Evolutionary conservation across 2,329 filamentous ascomycete species (phyloP), one percentile per base, ranked within the genome.

Genomic region (Lasiodiplodia citricola): DNA sequence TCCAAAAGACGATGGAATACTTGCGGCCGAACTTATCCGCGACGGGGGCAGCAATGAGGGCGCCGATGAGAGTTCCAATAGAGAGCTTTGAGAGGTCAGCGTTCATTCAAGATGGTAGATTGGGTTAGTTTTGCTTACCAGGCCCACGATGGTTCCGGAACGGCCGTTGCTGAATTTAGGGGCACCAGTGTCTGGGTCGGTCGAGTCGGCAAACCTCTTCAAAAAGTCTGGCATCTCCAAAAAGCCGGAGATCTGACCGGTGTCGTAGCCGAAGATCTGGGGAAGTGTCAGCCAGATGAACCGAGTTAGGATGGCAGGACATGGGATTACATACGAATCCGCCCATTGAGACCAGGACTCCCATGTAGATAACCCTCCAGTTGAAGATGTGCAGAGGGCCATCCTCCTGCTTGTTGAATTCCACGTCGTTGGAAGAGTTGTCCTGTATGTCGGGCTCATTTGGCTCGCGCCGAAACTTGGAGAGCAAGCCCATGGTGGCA

Each of bases 11-110:
- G 72, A 92, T 91, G 21, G 87, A 87, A 47, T 86, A 79, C 38
- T 87, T 85, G 16, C 90, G 87, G 28, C 90, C 90, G 57, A 91
- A 82, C 3, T 79, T 80, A 70, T 91, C 89, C 47, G 88, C 87
- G 50, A 91, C 80, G 31, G 86, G 87, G 11, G 88, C 83, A 37
- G 81, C 80, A 35, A 81, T 78, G 2, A 94, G 82, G 6, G 91
- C 87, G 35, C 92, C 91, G 70, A 93, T 88, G 76, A 94, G 92
- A 7, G 91, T 93, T 37, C 91, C 91, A 25, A 90, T 90, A 0
- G 60, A 64, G 3, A 64, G 60, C 60, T 64, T 64, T 38, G 11
- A n/a, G 37, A 7, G 10, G 47, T 64, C 25, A 64, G 60, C 10
- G 37, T 90, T 16, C 16, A 13, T 35, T 35, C 31, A 10, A 35